Conservation (phyloP, 2,329 filamentous ascomycete species). For the Metarhizium brunneum region DNA sequence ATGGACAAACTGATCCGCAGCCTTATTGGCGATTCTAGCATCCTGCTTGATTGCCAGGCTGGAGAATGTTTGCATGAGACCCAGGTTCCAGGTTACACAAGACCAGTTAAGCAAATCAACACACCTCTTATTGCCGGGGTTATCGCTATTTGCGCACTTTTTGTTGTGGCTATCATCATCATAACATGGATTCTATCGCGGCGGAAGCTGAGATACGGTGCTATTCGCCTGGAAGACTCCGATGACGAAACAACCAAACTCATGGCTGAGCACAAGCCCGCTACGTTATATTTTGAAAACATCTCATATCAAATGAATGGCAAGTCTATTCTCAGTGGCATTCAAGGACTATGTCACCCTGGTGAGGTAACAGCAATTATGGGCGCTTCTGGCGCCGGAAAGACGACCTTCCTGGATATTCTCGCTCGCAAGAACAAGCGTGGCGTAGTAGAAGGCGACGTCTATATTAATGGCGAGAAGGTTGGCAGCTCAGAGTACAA, state of each 20-base stretch:
- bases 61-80: conserved; percentile 93
- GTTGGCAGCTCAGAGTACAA: conserved; percentile 78
- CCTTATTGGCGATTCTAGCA: conserved; percentile 88
- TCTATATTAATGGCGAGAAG: conserved; percentile 90
- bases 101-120: conserved; percentile 90
- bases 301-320: conserved; percentile 82
- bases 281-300: conserved; percentile 78
- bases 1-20: conserved; percentile 86
- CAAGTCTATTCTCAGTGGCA: conserved; percentile 70
- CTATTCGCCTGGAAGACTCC: conserved; percentile 78
- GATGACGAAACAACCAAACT: conserved; percentile 82
- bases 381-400: conserved; percentile 94
- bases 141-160: conserved; percentile 77
- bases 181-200: conserved; percentile 81
- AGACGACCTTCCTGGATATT: conserved; percentile 95
- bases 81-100: conserved; percentile 82
- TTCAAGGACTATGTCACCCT: conserved; percentile 81
- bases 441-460: conserved; percentile 67
- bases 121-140: conserved; percentile 91
- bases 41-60: conserved; percentile 69
- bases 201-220: conserved; percentile 58
- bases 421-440: conserved; percentile 95
- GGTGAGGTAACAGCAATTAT: conserved; percentile 97
- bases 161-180: conserved; percentile 79
- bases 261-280: conserved; percentile 85